A percentile compares a stretch with the other conserved stretches of the same genome.
Conservation (phyloP, 1,139 yeast species). For the Geotrichum restrictum region DNA sequence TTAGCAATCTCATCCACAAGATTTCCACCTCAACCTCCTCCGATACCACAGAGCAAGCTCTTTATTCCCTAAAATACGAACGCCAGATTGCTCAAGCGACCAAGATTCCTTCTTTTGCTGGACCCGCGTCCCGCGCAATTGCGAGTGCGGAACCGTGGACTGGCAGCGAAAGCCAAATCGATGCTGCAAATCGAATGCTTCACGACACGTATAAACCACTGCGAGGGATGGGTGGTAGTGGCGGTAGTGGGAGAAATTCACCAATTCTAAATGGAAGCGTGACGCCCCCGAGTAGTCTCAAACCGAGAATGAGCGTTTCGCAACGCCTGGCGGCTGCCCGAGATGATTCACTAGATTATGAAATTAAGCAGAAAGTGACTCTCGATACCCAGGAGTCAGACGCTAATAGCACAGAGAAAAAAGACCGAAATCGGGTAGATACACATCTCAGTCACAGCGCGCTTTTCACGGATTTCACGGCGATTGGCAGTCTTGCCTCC, state of each 20-base stretch:
- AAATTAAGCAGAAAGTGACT: conserved; percentile 11
- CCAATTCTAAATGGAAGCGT: conserved; percentile 9
- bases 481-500: conserved; percentile 66
- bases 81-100: conserved; percentile 40
- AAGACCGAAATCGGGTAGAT: background rate
- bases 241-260: conserved; percentile 9
- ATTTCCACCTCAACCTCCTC: background rate
- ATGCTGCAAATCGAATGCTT: conserved; percentile 59
- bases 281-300: conserved; percentile 23
- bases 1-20: conserved; percentile 27
- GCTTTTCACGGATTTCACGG: conserved; percentile 50
- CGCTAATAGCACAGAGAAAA: no score
- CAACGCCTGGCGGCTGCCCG: conserved; percentile 55
- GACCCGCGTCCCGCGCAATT: conserved; percentile 52
- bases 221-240: no score
- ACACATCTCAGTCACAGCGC: conserved; percentile 37
- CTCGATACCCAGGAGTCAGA: no score
- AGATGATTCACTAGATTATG: conserved; percentile 64
- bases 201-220: conserved; percentile 56
- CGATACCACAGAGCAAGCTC: conserved; percentile 22
- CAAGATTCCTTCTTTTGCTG: conserved; percentile 44
- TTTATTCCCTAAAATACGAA: conserved; percentile 36
- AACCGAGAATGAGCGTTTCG: conserved; percentile 26
- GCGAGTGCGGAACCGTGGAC: conserved; percentile 64
- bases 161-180: conserved; percentile 55